A percentile compares a stretch with the other conserved stretches of the same genome.
phyloP scores from a whole-genome alignment of 257 asterid genomes.

The Leonotis leonurus region DNA sequence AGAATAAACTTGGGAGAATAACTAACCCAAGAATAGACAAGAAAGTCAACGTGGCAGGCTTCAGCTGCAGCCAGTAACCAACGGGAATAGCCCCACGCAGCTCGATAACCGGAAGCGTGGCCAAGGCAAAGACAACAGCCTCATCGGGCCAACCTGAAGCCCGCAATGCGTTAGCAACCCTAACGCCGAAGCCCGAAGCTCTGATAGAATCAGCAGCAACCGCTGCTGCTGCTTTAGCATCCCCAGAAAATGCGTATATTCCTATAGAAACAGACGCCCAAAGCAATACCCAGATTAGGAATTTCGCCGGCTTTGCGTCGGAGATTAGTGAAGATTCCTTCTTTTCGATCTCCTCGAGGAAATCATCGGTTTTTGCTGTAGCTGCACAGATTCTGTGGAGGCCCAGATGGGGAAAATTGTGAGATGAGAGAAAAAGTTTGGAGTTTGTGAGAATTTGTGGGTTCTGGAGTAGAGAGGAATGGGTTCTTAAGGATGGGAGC shows the following conservation, averaged over 20 bases:
- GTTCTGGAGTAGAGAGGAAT: constrained; percentile 1
- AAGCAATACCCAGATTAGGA: constrained; percentile 49
- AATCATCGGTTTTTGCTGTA: constrained; percentile 25
- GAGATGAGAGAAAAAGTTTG: constrained; percentile 15
- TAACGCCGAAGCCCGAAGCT: constrained; percentile 65
- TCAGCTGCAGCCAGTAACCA: constrained; percentile 81
- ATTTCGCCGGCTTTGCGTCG: constrained; percentile 51
- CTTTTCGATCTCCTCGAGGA: constrained; percentile 30
- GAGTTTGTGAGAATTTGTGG: constrained; percentile 22
- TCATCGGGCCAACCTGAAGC: constrained; percentile 75
- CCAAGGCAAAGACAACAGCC: constrained; percentile 70
- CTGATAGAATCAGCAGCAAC: constrained; percentile 46
- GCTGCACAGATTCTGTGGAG: constrained; percentile 7
- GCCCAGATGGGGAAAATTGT: constrained; percentile 19
- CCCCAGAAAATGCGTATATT: constrained; percentile 54
- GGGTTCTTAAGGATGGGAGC: constrained; percentile 24
- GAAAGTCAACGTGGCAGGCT: constrained; percentile 41
- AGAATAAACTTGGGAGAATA: not conserved
- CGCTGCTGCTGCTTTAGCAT: constrained; percentile 63
- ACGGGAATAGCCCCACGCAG: constrained; percentile 91
- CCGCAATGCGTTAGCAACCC: constrained; percentile 61
- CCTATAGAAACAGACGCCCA: constrained; percentile 81
- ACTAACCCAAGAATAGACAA: constrained; percentile 79
- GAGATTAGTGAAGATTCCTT: constrained; percentile 26
- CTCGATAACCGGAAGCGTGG: constrained; percentile 76